phyloP scores from a whole-genome alignment of 495 filamentous ascomycete genomes.

The Neurospora sp. region DNA sequence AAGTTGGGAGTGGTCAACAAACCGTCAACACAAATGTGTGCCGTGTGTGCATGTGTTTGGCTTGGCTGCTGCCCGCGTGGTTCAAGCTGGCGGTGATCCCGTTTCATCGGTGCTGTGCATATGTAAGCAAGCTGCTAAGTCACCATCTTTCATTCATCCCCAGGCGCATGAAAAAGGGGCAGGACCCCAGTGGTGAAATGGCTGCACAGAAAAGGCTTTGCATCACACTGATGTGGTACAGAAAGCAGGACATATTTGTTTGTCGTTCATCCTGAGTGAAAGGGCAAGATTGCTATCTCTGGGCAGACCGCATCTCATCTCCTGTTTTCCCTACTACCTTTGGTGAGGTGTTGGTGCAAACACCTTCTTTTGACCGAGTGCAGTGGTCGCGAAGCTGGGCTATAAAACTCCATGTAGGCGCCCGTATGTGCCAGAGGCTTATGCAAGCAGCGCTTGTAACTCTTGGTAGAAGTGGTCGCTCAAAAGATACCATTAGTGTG shows the following conservation, averaged over 20 bases:
- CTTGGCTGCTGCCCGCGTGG: background rate
- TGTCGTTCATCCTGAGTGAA: background rate
- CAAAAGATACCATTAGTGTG: background rate
- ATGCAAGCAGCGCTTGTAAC: background rate
- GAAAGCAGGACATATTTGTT: background rate
- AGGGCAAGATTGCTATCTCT: background rate
- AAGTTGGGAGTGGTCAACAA: background rate
- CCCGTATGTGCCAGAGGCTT: background rate
- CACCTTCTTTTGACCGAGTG: too few relatives aligned
- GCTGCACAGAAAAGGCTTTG: background rate
- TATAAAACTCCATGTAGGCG: background rate
- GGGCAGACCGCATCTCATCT: background rate
- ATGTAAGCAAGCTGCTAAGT: background rate
- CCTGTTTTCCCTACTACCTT: background rate
- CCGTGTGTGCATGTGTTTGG: too few relatives aligned
- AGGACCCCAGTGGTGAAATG: background rate
- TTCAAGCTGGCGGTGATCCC: background rate
- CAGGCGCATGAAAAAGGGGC: background rate
- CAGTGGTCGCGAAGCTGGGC: background rate
- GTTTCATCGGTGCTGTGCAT: background rate
- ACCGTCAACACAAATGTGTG: background rate
- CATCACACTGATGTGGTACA: background rate
- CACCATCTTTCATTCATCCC: background rate
- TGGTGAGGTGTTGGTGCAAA: background rate
- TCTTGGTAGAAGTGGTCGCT: background rate